Conservation (phyloP, 2,329 filamentous ascomycete species). For the Talaromyces marneffei region DNA sequence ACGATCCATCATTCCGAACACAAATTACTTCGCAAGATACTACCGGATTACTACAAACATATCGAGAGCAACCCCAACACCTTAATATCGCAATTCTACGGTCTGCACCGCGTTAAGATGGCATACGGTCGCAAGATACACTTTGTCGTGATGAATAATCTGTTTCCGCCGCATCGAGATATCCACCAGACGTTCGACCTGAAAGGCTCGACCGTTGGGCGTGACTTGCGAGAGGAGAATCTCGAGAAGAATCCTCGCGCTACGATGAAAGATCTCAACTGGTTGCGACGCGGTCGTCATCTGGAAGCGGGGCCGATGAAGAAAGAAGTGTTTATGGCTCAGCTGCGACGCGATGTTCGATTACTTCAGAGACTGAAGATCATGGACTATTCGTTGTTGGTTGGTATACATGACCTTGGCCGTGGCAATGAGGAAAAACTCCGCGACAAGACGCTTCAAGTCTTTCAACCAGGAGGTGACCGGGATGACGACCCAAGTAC, state of each 20-base stretch:
- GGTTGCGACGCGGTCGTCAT: slow-evolving; percentile 77
- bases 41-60: slow-evolving; percentile 86
- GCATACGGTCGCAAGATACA: slow-evolving; percentile 97
- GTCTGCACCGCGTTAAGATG: slow-evolving; percentile 94
- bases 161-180: slow-evolving; percentile 94
- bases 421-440: slow-evolving; percentile 94
- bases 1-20: slow-evolving; percentile 91
- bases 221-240: slow-evolving; percentile 85
- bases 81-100: slow-evolving; percentile 94
- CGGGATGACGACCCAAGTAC: slow-evolving; percentile 55
- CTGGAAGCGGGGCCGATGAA: slow-evolving; percentile 86
- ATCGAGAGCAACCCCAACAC: slow-evolving; percentile 93
- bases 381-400: slow-evolving; percentile 96
- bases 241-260: slow-evolving; percentile 83
- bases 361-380: slow-evolving; percentile 84
- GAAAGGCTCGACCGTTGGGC: slow-evolving; percentile 91
- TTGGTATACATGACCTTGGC: slow-evolving; percentile 86
- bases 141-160: slow-evolving; percentile 99
- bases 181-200: slow-evolving; percentile 96
- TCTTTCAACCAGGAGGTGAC: slow-evolving; percentile 85
- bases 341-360: slow-evolving; percentile 80
- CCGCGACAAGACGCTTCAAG: slow-evolving; percentile 79
- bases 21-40: slow-evolving; percentile 45
- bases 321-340: slow-evolving; percentile 79
- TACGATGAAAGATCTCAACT: slow-evolving; percentile 94